Conservation (phyloP, 2,329 filamentous ascomycete species). For the Aspergillus caelatus region DNA sequence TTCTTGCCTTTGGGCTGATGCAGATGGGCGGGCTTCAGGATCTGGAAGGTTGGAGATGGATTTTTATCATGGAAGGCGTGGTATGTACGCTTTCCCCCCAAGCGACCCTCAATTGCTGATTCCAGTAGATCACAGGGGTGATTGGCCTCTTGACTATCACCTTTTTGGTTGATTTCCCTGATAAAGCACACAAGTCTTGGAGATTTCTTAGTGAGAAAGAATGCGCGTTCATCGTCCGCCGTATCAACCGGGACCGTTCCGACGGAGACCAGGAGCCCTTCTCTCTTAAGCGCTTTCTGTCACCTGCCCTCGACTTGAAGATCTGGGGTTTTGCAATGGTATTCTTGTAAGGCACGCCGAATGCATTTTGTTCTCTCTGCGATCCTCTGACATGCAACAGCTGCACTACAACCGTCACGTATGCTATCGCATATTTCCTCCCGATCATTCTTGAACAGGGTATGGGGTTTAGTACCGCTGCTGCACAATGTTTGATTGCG, state of each 20-base stretch:
- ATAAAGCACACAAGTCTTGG: conserved; percentile 35
- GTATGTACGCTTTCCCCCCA: conserved; percentile 15
- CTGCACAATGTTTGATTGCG: conserved; percentile 70
- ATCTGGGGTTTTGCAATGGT: conserved; percentile 58
- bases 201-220: conserved; percentile 44
- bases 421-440: conserved; percentile 77
- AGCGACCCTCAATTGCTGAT: background rate
- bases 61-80: conserved; percentile 58
- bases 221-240: conserved; percentile 52
- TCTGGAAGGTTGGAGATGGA: conserved; percentile 55
- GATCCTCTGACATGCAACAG: conserved; percentile 10
- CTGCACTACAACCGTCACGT: conserved; percentile 69
- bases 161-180: conserved; percentile 44
- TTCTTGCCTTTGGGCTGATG: conserved; percentile 47
- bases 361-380: conserved; percentile 21
- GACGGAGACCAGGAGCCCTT: conserved; percentile 55
- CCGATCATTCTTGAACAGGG: conserved; percentile 68
- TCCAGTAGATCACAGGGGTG: conserved; percentile 26
- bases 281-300: conserved; percentile 49
- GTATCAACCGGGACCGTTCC: conserved; percentile 56
- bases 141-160: conserved; percentile 32
- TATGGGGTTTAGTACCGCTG: conserved; percentile 66
- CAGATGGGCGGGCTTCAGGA: conserved; percentile 47
- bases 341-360: conserved; percentile 49
- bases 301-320: conserved; percentile 53